Evolutionary conservation across 148 eudicot species (phyloP).

Genomic region (Nyssa sinensis): DNA sequence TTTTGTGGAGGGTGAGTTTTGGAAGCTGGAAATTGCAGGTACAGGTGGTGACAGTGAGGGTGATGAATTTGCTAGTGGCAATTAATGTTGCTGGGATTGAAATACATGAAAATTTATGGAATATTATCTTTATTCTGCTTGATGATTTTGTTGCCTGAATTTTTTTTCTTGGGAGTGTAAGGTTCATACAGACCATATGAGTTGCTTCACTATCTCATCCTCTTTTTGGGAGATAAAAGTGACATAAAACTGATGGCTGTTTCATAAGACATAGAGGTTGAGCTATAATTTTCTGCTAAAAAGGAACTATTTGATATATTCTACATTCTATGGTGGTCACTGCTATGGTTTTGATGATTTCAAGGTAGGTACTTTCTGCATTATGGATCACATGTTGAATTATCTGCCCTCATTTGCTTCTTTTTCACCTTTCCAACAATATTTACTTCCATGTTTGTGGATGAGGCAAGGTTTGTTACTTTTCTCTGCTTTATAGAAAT

Average conservation of each 20-base stretch:
- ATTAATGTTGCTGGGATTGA: not conserved
- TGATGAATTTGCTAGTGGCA: too few species aligned
- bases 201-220: not conserved
- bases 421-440: not conserved
- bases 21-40: not conserved
- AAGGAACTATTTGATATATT: not conserved
- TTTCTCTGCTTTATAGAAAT: not conserved
- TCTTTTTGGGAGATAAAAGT: too few species aligned
- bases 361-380: not conserved
- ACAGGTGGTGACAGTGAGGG: not conserved
- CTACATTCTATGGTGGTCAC: not conserved
- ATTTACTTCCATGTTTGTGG: not conserved
- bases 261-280: constrained; percentile 1
- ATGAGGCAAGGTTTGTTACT: not conserved
- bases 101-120: not conserved
- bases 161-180: too few species aligned
- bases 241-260: not conserved
- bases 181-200: not conserved
- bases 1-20: not conserved
- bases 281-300: not conserved
- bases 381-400: too few species aligned
- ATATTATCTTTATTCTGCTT: too few species aligned
- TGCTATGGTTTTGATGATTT: not conserved
- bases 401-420: too few species aligned
- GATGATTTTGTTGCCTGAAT: too few species aligned